A percentile compares a stretch with the other conserved stretches of the same genome.
phyloP scores from a whole-genome alignment of 179 eudicot species.

The Drosera spatulata region DNA sequence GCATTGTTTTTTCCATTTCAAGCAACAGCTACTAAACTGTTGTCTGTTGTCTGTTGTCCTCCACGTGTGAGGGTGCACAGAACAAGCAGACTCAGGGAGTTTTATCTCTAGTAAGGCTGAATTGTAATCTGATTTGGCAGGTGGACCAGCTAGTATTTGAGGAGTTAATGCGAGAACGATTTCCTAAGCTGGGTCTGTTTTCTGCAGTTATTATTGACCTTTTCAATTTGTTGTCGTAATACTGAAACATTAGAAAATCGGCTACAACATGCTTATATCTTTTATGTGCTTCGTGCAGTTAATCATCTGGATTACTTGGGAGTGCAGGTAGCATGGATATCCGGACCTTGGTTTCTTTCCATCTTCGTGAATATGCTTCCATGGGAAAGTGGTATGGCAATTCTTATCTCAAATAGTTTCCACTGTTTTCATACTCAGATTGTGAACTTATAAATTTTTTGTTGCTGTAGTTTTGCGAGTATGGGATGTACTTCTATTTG shows the following conservation, averaged over 20 bases:
- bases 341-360: conserved; percentile 87
- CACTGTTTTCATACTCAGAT: too few relatives aligned
- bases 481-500: conserved; percentile 52
- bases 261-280: background rate
- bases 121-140: conserved; percentile 15
- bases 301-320: conserved; percentile 86
- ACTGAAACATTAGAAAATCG: background rate
- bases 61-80: background rate
- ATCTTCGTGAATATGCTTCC: conserved; percentile 79
- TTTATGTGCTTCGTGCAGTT: conserved; percentile 35
- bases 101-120: too few relatives aligned
- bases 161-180: conserved; percentile 75
- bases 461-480: conserved; percentile 61
- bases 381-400: conserved; percentile 83
- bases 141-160: conserved; percentile 94
- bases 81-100: background rate
- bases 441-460: too few relatives aligned
- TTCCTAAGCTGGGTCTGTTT: conserved; percentile 69
- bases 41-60: background rate
- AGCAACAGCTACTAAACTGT: background rate
- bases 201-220: background rate
- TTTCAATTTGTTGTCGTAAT: background rate
- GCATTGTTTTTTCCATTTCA: background rate
- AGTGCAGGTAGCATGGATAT: conserved; percentile 79
- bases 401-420: background rate